Conservation (phyloP, 2,329 filamentous ascomycete genomes). For the Cryphonectria nitschkei region DNA sequence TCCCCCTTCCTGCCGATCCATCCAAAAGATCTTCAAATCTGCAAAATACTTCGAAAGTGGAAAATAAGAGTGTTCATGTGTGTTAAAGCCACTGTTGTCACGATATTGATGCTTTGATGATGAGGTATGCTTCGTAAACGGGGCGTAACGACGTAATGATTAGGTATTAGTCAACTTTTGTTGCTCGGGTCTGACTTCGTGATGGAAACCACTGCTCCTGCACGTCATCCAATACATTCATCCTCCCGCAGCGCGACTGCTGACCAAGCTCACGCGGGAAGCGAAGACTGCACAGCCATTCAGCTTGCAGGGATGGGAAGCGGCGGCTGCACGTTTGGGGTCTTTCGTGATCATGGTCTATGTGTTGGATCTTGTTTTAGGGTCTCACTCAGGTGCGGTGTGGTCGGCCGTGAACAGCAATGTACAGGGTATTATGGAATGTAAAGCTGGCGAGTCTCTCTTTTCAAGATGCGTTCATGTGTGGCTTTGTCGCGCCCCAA, state of each 20-base stretch:
- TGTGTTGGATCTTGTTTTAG: background rate
- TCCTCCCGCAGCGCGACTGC: background rate
- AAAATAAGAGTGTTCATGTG: background rate
- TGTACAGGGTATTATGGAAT: constrained; percentile 9
- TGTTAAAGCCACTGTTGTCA: background rate
- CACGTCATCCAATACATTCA: background rate
- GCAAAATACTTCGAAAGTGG: background rate
- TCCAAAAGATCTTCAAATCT: background rate
- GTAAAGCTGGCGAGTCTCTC: background rate
- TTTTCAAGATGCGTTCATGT: background rate
- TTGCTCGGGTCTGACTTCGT: background rate
- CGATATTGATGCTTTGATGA: background rate
- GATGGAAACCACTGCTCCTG: background rate
- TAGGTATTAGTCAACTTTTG: constrained; percentile 3
- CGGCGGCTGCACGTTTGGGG: background rate
- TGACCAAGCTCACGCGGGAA: background rate
- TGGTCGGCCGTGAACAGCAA: background rate
- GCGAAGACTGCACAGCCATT: background rate
- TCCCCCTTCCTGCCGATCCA: background rate
- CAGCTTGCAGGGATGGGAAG: background rate
- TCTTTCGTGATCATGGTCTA: background rate
- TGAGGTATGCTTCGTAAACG: constrained; percentile 1
- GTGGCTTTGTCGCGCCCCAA: background rate
- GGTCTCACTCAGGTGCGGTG: background rate
- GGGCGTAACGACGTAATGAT: constrained; percentile 8